Percentiles rank a stretch among this genome's conserved stretches.
These are phyloP conservation scores for Pisolithus albus DNA, from an alignment of 768 basidiomycete species.

Conservation along the genomic window DNA sequence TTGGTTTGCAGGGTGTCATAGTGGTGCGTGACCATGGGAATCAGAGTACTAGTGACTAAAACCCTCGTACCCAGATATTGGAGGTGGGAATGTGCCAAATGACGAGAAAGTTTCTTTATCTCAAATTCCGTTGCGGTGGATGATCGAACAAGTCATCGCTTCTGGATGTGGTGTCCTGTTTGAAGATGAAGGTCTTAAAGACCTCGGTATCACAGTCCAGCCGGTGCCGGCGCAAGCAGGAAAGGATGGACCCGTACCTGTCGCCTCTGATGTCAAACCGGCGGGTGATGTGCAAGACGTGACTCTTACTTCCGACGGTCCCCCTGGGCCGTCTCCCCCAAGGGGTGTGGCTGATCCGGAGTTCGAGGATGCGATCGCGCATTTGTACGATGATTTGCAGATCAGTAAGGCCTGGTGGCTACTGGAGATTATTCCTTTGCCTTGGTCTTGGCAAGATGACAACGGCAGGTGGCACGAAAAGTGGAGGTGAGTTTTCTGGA, in stretches of 20 bases:
- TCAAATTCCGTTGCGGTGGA: slow-evolving; percentile 68
- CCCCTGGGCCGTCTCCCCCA: background rate
- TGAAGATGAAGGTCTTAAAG: slow-evolving; percentile 40
- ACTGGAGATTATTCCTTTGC: slow-evolving; percentile 58
- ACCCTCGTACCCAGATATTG: slow-evolving; percentile 45
- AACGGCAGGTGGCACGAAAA: slow-evolving; percentile 47
- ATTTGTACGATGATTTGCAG: slow-evolving; percentile 48
- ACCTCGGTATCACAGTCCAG: slow-evolving; percentile 30
- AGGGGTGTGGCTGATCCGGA: slow-evolving; percentile 7
- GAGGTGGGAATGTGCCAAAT: slow-evolving; percentile 54
- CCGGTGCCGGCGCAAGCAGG: background rate
- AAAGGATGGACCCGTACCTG: background rate
- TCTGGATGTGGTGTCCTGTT: slow-evolving; percentile 58
- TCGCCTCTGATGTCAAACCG: background rate
- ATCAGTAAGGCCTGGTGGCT: slow-evolving; percentile 53
- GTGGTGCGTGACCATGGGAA: slow-evolving; percentile 37
- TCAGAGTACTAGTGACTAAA: background rate
- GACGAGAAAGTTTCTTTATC: slow-evolving; percentile 36
- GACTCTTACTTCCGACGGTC: background rate
- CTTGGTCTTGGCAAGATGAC: slow-evolving; percentile 50
- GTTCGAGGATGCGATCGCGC: slow-evolving; percentile 34
- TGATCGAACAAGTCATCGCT: slow-evolving; percentile 59
- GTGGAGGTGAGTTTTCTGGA: slow-evolving; percentile 42
- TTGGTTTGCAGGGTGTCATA: slow-evolving; percentile 74
- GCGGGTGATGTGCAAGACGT: background rate